These are phyloP conservation scores for Leccinum imitatum DNA, from an alignment of 768 basidiomycete genomes.

Conservation along the genomic window DNA sequence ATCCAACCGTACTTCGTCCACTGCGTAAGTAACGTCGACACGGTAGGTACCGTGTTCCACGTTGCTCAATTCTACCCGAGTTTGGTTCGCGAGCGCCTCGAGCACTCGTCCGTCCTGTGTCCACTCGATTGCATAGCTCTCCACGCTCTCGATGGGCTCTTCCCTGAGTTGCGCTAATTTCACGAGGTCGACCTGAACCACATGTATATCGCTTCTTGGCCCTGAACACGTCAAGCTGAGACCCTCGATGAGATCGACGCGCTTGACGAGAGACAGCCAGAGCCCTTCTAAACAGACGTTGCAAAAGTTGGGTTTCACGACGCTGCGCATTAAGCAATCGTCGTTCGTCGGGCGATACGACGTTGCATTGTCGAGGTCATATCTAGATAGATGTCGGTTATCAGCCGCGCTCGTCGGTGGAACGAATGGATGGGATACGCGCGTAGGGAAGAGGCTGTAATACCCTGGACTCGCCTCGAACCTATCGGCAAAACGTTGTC, in stretches of 20 bases:
- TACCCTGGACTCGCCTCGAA: conserved; percentile 58
- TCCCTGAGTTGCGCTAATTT: conserved; percentile 59
- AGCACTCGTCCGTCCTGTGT: conserved; percentile 45
- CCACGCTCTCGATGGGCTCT: conserved; percentile 29
- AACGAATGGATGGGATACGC: not conserved
- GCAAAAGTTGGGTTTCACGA: conserved; percentile 72
- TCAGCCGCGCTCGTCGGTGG: not conserved
- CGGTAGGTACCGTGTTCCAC: conserved; percentile 41
- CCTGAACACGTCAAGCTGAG: conserved; percentile 41
- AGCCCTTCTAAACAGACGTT: conserved; percentile 71
- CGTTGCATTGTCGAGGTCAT: conserved; percentile 54
- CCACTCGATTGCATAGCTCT: conserved; percentile 61
- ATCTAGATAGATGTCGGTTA: conserved; percentile 38
- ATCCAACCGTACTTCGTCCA: conserved; percentile 58
- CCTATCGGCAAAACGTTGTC: conserved; percentile 22
- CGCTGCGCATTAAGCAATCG: conserved; percentile 78
- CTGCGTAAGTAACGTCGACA: conserved; percentile 49
- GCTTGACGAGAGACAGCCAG: conserved; percentile 63
- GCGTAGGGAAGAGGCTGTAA: conserved; percentile 77
- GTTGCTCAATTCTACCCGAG: conserved; percentile 42
- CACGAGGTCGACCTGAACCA: conserved; percentile 50
- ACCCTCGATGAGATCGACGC: conserved; percentile 61
- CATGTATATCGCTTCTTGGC: conserved; percentile 34
- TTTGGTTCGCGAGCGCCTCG: conserved; percentile 49
- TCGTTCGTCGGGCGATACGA: conserved; percentile 82